Conservation (phyloP, 106 monocot genomes). For the Chionographis japonica region DNA sequence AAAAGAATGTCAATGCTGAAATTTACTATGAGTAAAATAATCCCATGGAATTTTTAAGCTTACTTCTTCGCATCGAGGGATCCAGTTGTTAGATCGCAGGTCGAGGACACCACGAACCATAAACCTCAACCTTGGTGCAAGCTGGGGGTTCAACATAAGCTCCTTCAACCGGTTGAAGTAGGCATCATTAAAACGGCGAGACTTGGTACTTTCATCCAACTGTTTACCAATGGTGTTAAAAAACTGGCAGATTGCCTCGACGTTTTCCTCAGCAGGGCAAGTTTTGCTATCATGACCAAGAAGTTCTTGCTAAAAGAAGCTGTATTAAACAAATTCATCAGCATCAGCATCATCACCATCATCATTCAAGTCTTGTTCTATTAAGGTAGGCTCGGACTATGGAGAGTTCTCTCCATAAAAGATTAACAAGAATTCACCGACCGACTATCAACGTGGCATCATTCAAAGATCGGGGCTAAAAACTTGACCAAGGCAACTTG, state of each 20-base stretch:
- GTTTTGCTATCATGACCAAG: constrained; percentile 53
- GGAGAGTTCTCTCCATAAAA: no score
- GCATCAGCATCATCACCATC: background rate
- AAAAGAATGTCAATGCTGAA: no score
- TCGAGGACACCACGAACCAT: constrained; percentile 78
- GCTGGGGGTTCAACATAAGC: constrained; percentile 28
- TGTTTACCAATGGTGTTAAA: constrained; percentile 76
- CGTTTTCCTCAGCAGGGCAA: constrained; percentile 79
- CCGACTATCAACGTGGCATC: no score
- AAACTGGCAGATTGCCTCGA: constrained; percentile 74
- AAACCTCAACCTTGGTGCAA: constrained; percentile 55
- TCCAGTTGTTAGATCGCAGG: constrained; percentile 65
- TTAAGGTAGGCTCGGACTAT: no score
- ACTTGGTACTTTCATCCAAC: constrained; percentile 55
- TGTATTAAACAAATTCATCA: constrained; percentile 2
- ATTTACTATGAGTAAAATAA: no score
- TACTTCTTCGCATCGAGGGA: constrained; percentile 76
- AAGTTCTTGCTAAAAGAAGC: constrained; percentile 32
- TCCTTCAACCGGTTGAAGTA: constrained; percentile 65
- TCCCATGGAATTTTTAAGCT: background rate
- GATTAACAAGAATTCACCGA: no score
- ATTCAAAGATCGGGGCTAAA: no score
- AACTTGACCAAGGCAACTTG: no score
- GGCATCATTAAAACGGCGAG: constrained; percentile 53
- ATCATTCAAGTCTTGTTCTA: no score